Base-by-base conservation (phyloP, 306 rosid genomes). In the Fragaria iinumae region DNA sequence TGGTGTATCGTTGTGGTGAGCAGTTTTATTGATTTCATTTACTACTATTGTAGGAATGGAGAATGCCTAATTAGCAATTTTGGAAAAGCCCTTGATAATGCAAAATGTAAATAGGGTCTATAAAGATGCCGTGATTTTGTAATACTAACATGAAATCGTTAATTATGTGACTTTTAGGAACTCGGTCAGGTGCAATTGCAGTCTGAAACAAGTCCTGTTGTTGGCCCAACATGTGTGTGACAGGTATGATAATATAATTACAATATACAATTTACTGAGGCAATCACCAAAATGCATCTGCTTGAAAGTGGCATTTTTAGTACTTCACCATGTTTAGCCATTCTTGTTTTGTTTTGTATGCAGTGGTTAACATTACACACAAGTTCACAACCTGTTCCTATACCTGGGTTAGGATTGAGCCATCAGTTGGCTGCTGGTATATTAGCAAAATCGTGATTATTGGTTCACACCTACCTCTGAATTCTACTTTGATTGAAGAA, bases 121-220 rank as follows among this genome's bases (percentile, higher is more conserved):
- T 36, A 23, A 20, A 25, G 32, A 36, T 55, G 11, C 9, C 1
- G 36, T 32, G 67, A 13, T 62, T 11, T 27, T 25, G n/a, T 62
- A 6, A 29, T 13, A 12, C 67, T 36, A 6, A 55, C 5, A 11
- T 72, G 65, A 23, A 32, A 12, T 36, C 32, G 53, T 71, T 44
- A 20, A 25, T 36, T 38, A 18, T 17, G 18, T 53, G 70, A 57
- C 80, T 83, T 88, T 84, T 88, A 89, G 90, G 92, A 88, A 69
- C 74, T 72, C 81, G 82, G 84, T 83, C 78, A 80, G 70, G 80
- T 84, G 72, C 87, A 71, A 56, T 52, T 70, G 79, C 87, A 76
- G 71, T 74, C 87, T 57, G 78, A 89, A 84, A 75, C 88, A 67
- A 79, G 83, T 81, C 80, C 84, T 63, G 80, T 82, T 79, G 86